phyloP scores from a whole-genome alignment of 768 basidiomycete species.

The Cubamyces lactineus region DNA sequence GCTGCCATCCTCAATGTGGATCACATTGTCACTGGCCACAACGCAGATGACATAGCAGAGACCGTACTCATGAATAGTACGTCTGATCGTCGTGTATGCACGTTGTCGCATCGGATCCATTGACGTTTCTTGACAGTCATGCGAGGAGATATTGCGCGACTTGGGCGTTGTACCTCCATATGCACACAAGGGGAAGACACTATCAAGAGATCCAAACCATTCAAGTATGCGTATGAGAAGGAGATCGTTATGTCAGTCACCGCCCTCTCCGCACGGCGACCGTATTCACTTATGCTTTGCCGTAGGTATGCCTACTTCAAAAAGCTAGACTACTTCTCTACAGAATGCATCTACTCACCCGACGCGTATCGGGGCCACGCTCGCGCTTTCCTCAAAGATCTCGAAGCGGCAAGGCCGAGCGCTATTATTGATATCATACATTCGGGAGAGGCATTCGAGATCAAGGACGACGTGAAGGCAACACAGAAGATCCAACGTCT shows the following conservation, averaged over 20 bases:
- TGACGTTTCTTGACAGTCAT: slow-evolving; percentile 62
- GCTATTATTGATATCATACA: slow-evolving; percentile 98
- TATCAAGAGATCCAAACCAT: slow-evolving; percentile 97
- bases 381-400: slow-evolving; percentile 89
- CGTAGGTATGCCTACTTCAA: slow-evolving; percentile 98
- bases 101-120: slow-evolving; percentile 4
- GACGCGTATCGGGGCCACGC: slow-evolving; percentile 99
- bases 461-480: slow-evolving; percentile 82
- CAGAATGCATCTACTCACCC: slow-evolving; percentile 98
- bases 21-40: slow-evolving; percentile 98
- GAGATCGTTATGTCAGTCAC: slow-evolving; percentile 94
- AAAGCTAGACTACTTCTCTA: slow-evolving; percentile 98
- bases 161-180: slow-evolving; percentile 92
- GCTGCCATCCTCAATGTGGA: slow-evolving; percentile 88
- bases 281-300: neutral
- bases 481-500: slow-evolving; percentile 84
- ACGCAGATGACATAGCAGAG: slow-evolving; percentile 99
- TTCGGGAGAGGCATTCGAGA: slow-evolving; percentile 90
- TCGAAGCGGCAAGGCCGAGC: slow-evolving; percentile 92
- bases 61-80: slow-evolving; percentile 98
- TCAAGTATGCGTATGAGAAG: slow-evolving; percentile 99
- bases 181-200: slow-evolving; percentile 97
- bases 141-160: slow-evolving; percentile 94
- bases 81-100: slow-evolving; percentile 35
- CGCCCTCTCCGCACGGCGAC: neutral